Conservation (phyloP, 306 rosid genomes). For the Medicago ruthenica region DNA sequence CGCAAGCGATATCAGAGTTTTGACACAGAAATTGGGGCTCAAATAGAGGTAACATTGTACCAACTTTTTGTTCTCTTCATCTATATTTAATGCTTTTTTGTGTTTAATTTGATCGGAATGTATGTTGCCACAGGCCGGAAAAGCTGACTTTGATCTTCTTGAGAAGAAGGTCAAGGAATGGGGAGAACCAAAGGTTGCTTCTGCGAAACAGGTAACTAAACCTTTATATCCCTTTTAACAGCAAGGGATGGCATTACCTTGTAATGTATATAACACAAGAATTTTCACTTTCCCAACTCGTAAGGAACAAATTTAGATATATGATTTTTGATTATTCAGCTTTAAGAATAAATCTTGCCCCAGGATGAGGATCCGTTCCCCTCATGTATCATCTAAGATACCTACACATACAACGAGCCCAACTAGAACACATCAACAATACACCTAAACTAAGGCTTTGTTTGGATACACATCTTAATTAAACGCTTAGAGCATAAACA, state of each 20-base stretch:
- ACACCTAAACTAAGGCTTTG: no score
- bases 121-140: constrained; percentile 71
- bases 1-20: constrained; percentile 81
- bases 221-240: constrained; percentile 14
- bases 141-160: constrained; percentile 87
- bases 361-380: no score
- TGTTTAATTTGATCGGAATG: constrained; percentile 39
- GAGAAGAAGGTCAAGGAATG: constrained; percentile 85
- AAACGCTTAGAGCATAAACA: no score
- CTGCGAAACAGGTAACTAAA: constrained; percentile 85
- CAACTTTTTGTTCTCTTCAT: neutral
- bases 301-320: no score
- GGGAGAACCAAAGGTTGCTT: constrained; percentile 92
- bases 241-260: neutral
- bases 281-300: neutral
- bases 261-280: neutral
- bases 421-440: no score
- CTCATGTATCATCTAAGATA: no score
- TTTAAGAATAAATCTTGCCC: no score
- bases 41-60: constrained; percentile 67
- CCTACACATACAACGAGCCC: no score
- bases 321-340: no score
- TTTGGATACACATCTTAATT: no score
- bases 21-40: constrained; percentile 79
- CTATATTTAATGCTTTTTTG: constrained; percentile 22